These are phyloP conservation scores for Aegilops speltoides DNA, from an alignment of 176 grass and related monocot species.

Conservation along the genomic window DNA sequence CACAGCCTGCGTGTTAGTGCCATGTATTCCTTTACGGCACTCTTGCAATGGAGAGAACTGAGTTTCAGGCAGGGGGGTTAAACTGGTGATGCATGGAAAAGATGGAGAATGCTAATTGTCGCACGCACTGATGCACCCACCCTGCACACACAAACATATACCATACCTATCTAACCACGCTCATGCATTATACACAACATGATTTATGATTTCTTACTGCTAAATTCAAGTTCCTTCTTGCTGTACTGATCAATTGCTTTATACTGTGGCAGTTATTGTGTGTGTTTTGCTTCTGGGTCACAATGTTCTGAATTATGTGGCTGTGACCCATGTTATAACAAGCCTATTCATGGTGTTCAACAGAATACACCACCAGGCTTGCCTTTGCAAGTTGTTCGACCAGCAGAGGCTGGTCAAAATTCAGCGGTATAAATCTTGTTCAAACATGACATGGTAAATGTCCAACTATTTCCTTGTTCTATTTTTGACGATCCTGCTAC, in stretches of 20 bases:
- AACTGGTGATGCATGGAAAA: constrained; percentile 1
- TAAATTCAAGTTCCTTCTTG: not conserved
- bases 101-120: not conserved
- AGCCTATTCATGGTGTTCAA: constrained; percentile 31
- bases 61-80: not conserved
- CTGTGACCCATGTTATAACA: constrained; percentile 53
- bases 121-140: constrained; percentile 1
- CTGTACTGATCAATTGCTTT: constrained; percentile 17
- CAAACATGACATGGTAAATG: constrained; percentile 13
- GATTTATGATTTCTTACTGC: constrained; percentile 1
- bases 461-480: not conserved
- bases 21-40: not conserved
- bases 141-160: not conserved
- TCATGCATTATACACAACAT: not conserved
- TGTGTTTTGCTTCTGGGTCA: constrained; percentile 57
- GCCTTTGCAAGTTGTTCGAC: constrained; percentile 39
- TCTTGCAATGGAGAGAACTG: not conserved
- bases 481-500: not conserved
- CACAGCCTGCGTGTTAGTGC: not conserved
- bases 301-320: constrained; percentile 60
- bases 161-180: not conserved
- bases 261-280: constrained; percentile 48
- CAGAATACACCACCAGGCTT: constrained; percentile 19
- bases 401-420: constrained; percentile 35
- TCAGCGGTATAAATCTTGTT: constrained; percentile 36